A percentile compares a stretch with the other conserved stretches of the same genome.
Conservation (phyloP, 371 early-diverging fungal genomes). For the Synchytrium microbalum region DNA sequence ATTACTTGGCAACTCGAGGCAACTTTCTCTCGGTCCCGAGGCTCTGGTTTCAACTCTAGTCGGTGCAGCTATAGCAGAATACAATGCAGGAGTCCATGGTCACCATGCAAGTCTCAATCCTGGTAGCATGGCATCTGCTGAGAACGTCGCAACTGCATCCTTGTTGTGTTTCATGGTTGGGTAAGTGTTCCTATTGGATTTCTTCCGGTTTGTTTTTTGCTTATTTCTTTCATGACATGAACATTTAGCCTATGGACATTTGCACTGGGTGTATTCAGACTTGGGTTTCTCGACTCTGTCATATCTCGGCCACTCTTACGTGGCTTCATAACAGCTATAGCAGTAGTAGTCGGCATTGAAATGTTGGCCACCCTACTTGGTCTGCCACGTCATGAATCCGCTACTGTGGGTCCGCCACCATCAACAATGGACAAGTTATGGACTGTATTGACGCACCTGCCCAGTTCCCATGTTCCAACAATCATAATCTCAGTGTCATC, state of each 20-base stretch:
- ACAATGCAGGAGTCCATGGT: not conserved
- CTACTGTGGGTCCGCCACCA: too few relatives aligned
- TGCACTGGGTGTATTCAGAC: slow-evolving; percentile 79
- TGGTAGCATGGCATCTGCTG: slow-evolving; percentile 1
- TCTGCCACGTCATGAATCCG: slow-evolving; percentile 53
- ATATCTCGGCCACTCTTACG: slow-evolving; percentile 81
- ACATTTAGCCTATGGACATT: slow-evolving; percentile 81
- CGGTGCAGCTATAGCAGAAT: slow-evolving; percentile 57
- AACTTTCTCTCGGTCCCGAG: slow-evolving; percentile 89
- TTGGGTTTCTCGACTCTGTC: slow-evolving; percentile 92
- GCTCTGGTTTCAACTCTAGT: slow-evolving; percentile 82
- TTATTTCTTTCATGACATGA: too few relatives aligned
- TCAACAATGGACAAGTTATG: slow-evolving; percentile 61
- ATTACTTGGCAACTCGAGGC: slow-evolving; percentile 87
- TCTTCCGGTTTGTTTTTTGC: too few relatives aligned
- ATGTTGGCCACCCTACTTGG: slow-evolving; percentile 74
- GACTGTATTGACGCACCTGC: slow-evolving; percentile 37
- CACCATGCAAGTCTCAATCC: not conserved
- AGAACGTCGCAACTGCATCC: slow-evolving; percentile 47
- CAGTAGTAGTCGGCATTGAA: slow-evolving; percentile 78
- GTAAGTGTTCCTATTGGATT: too few relatives aligned
- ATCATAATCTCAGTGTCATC: slow-evolving; percentile 57
- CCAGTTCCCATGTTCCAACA: slow-evolving; percentile 55
- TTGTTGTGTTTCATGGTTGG: slow-evolving; percentile 81
- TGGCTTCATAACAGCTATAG: slow-evolving; percentile 90